A percentile compares a stretch with the other conserved stretches of the same genome.
phyloP scores from a whole-genome alignment of 1,284 basidiomycete genomes.

The Uromyces viciae-fabae region DNA sequence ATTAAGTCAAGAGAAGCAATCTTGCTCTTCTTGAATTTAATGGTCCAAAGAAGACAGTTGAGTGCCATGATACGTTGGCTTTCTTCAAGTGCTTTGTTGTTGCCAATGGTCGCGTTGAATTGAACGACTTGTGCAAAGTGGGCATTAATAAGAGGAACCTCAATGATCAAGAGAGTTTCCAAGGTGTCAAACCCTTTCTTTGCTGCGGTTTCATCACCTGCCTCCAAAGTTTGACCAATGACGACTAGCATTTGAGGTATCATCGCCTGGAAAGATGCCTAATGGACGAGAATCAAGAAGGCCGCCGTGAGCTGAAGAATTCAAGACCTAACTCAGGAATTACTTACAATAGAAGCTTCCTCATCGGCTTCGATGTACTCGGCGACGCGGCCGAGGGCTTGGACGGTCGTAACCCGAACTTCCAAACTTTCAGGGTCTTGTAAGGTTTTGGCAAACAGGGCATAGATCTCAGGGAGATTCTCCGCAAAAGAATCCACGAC shows the following conservation, averaged over 20 bases:
- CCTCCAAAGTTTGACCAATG: slow-evolving; percentile 79
- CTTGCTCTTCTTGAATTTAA: slow-evolving; percentile 96
- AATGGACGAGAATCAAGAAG: neutral
- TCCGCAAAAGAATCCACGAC: slow-evolving; percentile 82
- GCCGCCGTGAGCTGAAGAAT: neutral
- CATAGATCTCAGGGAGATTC: slow-evolving; percentile 74
- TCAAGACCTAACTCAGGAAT: neutral
- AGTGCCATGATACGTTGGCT: slow-evolving; percentile 85
- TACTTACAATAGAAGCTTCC: slow-evolving; percentile 74
- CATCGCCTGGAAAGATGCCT: slow-evolving; percentile 84
- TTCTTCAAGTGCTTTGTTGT: slow-evolving; percentile 71
- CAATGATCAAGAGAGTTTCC: slow-evolving; percentile 90
- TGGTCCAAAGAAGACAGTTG: slow-evolving; percentile 92
- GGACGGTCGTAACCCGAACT: slow-evolving; percentile 85
- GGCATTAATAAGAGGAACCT: slow-evolving; percentile 84
- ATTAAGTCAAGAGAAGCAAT: slow-evolving; percentile 83
- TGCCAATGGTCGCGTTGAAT: slow-evolving; percentile 81
- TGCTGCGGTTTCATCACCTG: slow-evolving; percentile 73
- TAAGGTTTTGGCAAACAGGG: slow-evolving; percentile 74
- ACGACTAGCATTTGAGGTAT: slow-evolving; percentile 87
- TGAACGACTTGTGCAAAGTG: slow-evolving; percentile 82
- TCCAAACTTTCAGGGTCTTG: slow-evolving; percentile 82
- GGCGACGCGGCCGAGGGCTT: slow-evolving; percentile 83
- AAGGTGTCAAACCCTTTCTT: slow-evolving; percentile 91
- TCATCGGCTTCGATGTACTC: slow-evolving; percentile 88